Base-by-base conservation (phyloP, 2,329 filamentous ascomycete species). In the Pseudogymnoascus sp. region DNA sequence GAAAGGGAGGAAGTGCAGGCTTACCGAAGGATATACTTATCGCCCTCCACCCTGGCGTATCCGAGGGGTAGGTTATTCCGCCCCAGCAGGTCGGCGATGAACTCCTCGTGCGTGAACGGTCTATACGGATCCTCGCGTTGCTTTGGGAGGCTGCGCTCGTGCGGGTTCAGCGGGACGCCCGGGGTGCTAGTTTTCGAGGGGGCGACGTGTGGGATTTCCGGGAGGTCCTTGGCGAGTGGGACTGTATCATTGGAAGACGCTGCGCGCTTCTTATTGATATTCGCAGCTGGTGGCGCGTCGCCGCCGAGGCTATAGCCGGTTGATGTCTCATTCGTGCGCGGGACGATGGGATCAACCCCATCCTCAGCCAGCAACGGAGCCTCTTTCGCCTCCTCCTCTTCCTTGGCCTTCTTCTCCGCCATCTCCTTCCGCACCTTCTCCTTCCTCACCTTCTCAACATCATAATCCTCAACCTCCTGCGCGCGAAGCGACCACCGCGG, bases 11-110 rank as follows among this genome's bases (percentile, higher is more conserved):
- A 22, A 22, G 22, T 22, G 22, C 22, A 22, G 22, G 68, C 78
- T 71, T 77, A 86, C 84, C 84, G 77, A 35, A 88, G 77, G 63
- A 87, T 84, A 65, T 88, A 88, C n/a, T 76, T 74, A 58, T 69
- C 71, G 60, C 73, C 74, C 8, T 67, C 67, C 22, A 87, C 73
- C 25, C 68, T 67, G 6, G 75, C 73, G 64, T 81, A 85, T 6
- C 84, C 83, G 1, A 76, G 74, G 3, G 79, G 80, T 1, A 86
- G 67, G 1, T 69, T 69, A 33, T 80, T 75, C 8, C 67, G 71
- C 60, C 74, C 64, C 33, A 87, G 76, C 58, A 74, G 66, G 8
- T 39, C 35, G 3, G 33, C 5, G 12, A 86, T 78, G 61, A 73
- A 86, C 65, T 86, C 81, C 58, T 78, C 69, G 64, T 87, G 84